Evolutionary conservation across 257 asterid species (phyloP).

Genomic region (Solanum phureja): DNA sequence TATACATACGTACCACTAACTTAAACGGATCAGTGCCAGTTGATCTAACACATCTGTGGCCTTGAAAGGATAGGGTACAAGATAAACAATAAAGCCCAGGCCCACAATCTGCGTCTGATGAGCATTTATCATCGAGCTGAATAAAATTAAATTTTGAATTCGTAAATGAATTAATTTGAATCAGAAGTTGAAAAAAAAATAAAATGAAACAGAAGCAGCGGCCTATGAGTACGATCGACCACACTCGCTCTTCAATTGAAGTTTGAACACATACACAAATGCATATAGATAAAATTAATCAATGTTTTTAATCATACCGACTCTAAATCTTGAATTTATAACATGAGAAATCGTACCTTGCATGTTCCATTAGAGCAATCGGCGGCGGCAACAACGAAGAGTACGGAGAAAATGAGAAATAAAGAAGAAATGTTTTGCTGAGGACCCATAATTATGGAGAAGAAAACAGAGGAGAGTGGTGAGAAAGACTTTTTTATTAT

Average conservation of each 20-base stretch:
- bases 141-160: neutral
- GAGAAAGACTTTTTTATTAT: neutral
- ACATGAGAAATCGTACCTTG: neutral
- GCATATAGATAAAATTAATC: neutral
- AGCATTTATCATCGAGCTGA: slow-evolving; percentile 46
- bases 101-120: slow-evolving; percentile 44
- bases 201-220: neutral
- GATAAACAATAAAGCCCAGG: slow-evolving; percentile 49
- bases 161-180: neutral
- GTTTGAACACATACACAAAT: too few relatives aligned
- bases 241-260: neutral
- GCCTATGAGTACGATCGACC: neutral
- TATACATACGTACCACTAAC: slow-evolving; percentile 30
- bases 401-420: neutral
- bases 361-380: slow-evolving; percentile 12
- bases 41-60: slow-evolving; percentile 57
- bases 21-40: slow-evolving; percentile 54
- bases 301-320: neutral
- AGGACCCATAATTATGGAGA: neutral
- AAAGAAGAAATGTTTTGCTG: neutral
- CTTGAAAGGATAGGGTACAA: slow-evolving; percentile 38
- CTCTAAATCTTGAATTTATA: neutral
- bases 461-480: neutral
- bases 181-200: neutral
- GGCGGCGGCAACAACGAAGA: neutral